Percentiles rank a stretch among this genome's conserved stretches.
Conservation (phyloP, 768 basidiomycete genomes). For the Cystobasidium ongulense region DNA sequence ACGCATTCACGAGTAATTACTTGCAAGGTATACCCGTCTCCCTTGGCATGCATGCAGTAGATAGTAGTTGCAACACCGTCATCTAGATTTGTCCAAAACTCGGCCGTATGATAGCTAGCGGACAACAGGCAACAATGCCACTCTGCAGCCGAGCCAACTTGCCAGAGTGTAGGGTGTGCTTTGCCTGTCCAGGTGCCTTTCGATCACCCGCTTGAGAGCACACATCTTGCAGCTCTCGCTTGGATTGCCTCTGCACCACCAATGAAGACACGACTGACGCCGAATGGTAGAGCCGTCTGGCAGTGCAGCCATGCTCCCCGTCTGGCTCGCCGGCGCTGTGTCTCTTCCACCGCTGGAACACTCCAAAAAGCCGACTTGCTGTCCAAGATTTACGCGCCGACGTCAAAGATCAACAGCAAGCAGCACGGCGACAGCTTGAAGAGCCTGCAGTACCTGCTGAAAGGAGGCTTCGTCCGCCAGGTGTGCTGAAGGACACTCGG, state of each 20-base stretch:
- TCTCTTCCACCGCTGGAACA: background rate
- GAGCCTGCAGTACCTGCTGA: slow-evolving; percentile 14
- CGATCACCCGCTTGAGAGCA: no score
- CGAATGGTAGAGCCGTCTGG: background rate
- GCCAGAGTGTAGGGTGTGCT: no score
- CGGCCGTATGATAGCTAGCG: no score
- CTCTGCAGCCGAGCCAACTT: no score
- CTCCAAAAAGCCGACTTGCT: background rate
- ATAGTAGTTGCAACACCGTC: no score
- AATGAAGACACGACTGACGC: background rate
- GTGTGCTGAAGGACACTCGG: background rate
- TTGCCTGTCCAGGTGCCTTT: no score
- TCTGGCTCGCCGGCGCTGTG: background rate
- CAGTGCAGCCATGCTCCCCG: slow-evolving; percentile 1
- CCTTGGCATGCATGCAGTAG: no score
- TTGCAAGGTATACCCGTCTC: no score
- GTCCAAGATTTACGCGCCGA: slow-evolving; percentile 18
- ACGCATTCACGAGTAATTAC: no score
- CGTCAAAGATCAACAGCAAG: slow-evolving; percentile 13
- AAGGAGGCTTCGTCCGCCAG: slow-evolving; percentile 21
- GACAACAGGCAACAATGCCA: no score
- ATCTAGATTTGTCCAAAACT: no score
- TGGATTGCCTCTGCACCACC: background rate
- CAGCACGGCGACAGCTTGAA: background rate
- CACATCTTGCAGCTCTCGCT: background rate